Evolutionary conservation across 2,329 filamentous ascomycete genomes (phyloP).

Genomic region (Phialemoniopsis sp.): DNA sequence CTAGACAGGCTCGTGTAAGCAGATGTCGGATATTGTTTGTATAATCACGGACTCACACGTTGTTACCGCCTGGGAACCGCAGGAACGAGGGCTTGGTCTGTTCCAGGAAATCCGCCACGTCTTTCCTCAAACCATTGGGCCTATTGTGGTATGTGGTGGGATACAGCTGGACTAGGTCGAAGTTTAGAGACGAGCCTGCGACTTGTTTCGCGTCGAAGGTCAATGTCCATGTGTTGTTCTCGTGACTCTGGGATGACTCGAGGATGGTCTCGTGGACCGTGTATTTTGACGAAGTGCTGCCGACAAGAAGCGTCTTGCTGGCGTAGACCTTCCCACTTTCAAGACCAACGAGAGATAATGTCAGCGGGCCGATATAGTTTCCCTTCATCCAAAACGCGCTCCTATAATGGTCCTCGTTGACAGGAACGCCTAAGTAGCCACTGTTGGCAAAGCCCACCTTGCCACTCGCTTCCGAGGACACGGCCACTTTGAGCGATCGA

Average conservation of each 20-base stretch:
- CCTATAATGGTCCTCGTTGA: slow-evolving; percentile 40
- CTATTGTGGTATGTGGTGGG: slow-evolving; percentile 55
- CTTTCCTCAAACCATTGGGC: slow-evolving; percentile 52
- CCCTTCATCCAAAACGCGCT: slow-evolving; percentile 52
- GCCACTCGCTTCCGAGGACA: slow-evolving; percentile 17
- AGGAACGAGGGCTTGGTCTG: slow-evolving; percentile 53
- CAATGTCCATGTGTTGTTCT: slow-evolving; percentile 52
- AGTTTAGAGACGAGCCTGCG: slow-evolving; percentile 37
- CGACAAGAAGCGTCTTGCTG: slow-evolving; percentile 39
- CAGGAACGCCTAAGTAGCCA: slow-evolving; percentile 55
- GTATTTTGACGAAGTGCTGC: slow-evolving; percentile 35
- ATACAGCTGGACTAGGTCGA: slow-evolving; percentile 56
- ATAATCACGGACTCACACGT: too few species aligned
- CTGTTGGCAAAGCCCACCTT: slow-evolving; percentile 45
- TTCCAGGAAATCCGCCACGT: slow-evolving; percentile 49
- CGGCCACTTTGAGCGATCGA: slow-evolving; percentile 43
- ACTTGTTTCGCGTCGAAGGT: slow-evolving; percentile 42
- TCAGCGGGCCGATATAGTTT: slow-evolving; percentile 40
- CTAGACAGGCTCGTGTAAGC: too few species aligned
- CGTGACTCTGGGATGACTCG: slow-evolving; percentile 40
- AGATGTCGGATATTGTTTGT: too few species aligned
- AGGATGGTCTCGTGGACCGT: slow-evolving; percentile 46
- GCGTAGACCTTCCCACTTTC: slow-evolving; percentile 40
- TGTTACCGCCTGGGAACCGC: slow-evolving; percentile 63
- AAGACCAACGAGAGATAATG: slow-evolving; percentile 39